These are phyloP conservation scores for Xerocomellus intermedius DNA, from an alignment of 768 basidiomycete genomes.

Conservation along the genomic window DNA sequence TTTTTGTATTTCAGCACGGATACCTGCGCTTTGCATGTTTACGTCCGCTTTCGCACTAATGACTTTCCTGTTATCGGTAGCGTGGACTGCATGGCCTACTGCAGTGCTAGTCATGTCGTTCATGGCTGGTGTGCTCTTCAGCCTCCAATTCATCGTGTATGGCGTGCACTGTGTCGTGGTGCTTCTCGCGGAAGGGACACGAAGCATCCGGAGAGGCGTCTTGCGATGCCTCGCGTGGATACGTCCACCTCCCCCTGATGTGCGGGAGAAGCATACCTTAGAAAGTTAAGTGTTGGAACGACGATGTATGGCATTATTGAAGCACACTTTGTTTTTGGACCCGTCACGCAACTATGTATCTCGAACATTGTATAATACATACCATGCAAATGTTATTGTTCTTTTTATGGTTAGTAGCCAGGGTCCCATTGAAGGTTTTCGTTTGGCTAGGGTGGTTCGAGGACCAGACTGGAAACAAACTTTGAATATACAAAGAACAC, in stretches of 20 bases:
- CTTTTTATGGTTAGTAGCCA: not conserved
- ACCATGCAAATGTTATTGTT: not conserved
- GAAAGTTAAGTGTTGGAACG: not conserved
- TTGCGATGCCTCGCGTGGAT: constrained; percentile 12
- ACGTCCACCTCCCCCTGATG: constrained; percentile 6
- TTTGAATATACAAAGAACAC: not conserved
- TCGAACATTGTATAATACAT: constrained; percentile 10
- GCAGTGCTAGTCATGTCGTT: constrained; percentile 61
- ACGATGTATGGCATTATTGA: not conserved
- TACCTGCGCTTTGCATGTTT: constrained; percentile 63
- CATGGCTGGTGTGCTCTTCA: constrained; percentile 55
- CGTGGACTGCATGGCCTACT: constrained; percentile 61
- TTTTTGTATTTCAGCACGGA: constrained; percentile 63
- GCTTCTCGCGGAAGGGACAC: constrained; percentile 5
- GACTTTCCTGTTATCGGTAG: constrained; percentile 57
- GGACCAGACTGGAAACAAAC: not conserved
- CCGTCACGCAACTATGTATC: not conserved
- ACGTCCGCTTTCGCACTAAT: constrained; percentile 56
- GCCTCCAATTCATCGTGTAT: constrained; percentile 65
- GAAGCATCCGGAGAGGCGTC: constrained; percentile 12
- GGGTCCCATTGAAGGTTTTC: not conserved
- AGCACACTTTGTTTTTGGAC: not conserved
- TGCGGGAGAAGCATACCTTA: constrained; percentile 7
- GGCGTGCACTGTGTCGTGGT: constrained; percentile 36
- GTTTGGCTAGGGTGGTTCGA: not conserved